These are phyloP conservation scores for Globisporangium yorkense DNA, from an alignment of 352 stramenopile species.

Conservation along the genomic window DNA sequence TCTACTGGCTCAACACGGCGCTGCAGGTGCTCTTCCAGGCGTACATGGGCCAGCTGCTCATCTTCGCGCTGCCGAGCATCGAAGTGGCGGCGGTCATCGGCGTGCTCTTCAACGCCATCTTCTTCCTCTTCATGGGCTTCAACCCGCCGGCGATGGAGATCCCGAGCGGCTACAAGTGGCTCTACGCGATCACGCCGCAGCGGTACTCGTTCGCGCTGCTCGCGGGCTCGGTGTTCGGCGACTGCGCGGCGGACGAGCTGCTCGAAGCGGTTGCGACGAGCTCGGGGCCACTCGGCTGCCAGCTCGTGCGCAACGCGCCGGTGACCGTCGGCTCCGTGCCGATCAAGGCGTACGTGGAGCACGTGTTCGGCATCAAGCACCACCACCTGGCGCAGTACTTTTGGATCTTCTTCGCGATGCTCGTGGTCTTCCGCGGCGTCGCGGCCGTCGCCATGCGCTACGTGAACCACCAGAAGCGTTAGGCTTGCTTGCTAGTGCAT, in stretches of 20 bases:
- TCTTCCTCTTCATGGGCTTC: constrained; percentile 49
- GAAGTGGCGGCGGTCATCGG: constrained; percentile 30
- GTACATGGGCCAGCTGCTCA: constrained; percentile 71
- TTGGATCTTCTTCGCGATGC: constrained; percentile 35
- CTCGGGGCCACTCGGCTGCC: constrained; percentile 39
- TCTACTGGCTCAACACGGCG: constrained; percentile 68
- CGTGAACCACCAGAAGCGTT: constrained; percentile 16
- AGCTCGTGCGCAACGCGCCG: constrained; percentile 43
- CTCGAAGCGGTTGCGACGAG: not conserved
- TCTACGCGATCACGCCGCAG: constrained; percentile 30
- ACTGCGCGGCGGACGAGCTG: constrained; percentile 22
- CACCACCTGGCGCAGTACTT: constrained; percentile 40
- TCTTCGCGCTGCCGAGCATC: constrained; percentile 32
- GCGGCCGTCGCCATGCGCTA: constrained; percentile 27
- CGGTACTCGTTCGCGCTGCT: constrained; percentile 27
- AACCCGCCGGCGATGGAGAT: constrained; percentile 25
- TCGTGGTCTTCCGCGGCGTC: constrained; percentile 46
- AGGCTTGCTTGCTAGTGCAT: not conserved
- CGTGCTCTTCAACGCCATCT: constrained; percentile 36
- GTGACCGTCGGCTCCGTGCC: constrained; percentile 28
- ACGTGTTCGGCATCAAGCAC: constrained; percentile 48
- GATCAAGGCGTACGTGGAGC: constrained; percentile 51
- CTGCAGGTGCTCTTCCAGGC: constrained; percentile 46
- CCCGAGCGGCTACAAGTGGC: constrained; percentile 34
- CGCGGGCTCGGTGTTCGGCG: constrained; percentile 17